Evolutionary conservation across 495 filamentous ascomycete genomes (phyloP).

Genomic region (Annulohypoxylon moriforme): DNA sequence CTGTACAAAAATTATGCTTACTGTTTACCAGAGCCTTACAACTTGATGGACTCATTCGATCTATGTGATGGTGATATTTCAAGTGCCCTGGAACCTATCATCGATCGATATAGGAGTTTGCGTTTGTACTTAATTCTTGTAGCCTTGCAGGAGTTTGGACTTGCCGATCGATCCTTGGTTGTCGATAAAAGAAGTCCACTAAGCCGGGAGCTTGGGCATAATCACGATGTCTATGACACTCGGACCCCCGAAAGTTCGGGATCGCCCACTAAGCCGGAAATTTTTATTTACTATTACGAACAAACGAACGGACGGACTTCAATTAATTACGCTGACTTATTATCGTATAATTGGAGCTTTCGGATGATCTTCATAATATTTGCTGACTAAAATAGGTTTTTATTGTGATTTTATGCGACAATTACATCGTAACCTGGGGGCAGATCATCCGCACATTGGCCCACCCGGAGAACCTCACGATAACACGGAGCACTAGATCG

Average conservation of each 20-base stretch:
- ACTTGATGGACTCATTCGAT: background rate
- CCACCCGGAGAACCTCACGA: constrained; percentile 26
- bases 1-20: constrained; percentile 1
- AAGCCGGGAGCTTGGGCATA: constrained; percentile 5
- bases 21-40: constrained; percentile 2
- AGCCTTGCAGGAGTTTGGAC: constrained; percentile 9
- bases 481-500: constrained; percentile 31
- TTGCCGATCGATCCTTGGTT: constrained; percentile 7
- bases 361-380: background rate
- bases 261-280: constrained; percentile 12
- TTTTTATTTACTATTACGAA: background rate
- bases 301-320: background rate
- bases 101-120: background rate
- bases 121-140: background rate
- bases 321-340: background rate
- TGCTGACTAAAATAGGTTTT: background rate
- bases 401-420: background rate
- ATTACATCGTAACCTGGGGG: background rate
- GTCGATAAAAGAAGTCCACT: constrained; percentile 11
- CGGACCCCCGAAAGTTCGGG: constrained; percentile 3
- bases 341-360: background rate
- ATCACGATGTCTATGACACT: background rate
- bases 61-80: background rate
- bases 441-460: constrained; percentile 10
- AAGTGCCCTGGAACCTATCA: background rate